Evolutionary conservation across 495 filamentous ascomycete genomes (phyloP).

Genomic region (Xylaria acuta): DNA sequence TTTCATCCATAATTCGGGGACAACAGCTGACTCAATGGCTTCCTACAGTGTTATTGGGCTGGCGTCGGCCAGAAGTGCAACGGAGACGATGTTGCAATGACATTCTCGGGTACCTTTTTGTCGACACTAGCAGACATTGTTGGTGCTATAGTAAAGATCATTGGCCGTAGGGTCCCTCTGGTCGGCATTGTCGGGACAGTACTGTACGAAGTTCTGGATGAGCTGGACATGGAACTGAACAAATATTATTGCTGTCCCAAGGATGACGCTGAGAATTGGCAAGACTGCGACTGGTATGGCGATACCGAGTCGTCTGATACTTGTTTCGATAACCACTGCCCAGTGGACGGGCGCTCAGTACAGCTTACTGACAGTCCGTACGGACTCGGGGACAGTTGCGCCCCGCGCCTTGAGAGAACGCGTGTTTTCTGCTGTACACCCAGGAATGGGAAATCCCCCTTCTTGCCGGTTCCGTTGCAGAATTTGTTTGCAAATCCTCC

Average conservation of each 20-base stretch:
- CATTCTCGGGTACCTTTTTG: neutral
- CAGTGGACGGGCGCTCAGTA: constrained; percentile 9
- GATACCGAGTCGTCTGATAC: constrained; percentile 14
- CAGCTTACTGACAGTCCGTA: constrained; percentile 11
- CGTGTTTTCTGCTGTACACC: constrained; percentile 40
- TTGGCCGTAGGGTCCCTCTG: neutral
- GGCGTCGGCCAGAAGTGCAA: neutral
- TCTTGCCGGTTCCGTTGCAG: constrained; percentile 44
- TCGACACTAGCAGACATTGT: neutral
- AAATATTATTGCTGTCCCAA: constrained; percentile 31
- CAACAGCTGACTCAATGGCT: neutral
- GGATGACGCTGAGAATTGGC: constrained; percentile 10
- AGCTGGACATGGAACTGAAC: neutral
- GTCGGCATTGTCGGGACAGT: neutral
- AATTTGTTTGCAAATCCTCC: constrained; percentile 43
- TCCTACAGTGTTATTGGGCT: neutral
- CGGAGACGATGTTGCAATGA: neutral
- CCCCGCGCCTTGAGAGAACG: constrained; percentile 13
- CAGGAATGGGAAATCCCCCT: constrained; percentile 21
- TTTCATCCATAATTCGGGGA: neutral
- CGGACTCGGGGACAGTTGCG: constrained; percentile 15
- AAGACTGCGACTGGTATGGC: constrained; percentile 31
- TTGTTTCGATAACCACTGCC: constrained; percentile 34
- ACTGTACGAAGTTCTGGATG: constrained; percentile 1
- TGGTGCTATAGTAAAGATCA: no score